Base-by-base conservation (phyloP, 2,329 filamentous ascomycete genomes). In the Thielaviopsis euricoi region DNA sequence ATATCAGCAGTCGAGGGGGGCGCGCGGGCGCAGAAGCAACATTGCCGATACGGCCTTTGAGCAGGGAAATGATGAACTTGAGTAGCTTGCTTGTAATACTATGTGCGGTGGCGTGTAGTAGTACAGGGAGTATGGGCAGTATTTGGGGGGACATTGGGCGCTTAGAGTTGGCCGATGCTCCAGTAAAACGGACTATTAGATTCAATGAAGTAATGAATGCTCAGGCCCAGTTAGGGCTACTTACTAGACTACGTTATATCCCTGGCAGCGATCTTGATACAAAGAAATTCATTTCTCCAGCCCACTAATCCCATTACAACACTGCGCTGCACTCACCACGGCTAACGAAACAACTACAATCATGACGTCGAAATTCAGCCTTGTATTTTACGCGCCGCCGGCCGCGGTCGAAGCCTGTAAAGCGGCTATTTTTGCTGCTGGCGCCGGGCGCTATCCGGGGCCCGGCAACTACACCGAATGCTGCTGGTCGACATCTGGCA, bases 381-480 rank as follows among this genome's bases (percentile, higher is more conserved):
- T 81, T 46, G 67, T 79, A 58, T 81, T 81, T 64, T 73, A 74
- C 67, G 74, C 73, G 0, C 78, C 78, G 0, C 64, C 68, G 0
- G 23, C 69, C 6, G 68, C 68, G 21, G 68, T 76, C n/a, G 69
- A 69, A n/a, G 69, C 70, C 13, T 77, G 76, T 66, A 82, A 82
- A 66, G 59, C 68, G 0, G 79, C 79, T 60, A 71, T 82, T 63
- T 81, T 82, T 65, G 70, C 70, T n/a, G 76, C 77, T 17, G 78
- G 79, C n/a, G 79, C 78, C 2, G 79, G 79, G 25, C 69, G 73
- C 12, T 78, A 76, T 58, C 74, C 76, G 0, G 70, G 70, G 0
- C 64, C 71, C 0, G 75, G 75, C n/a, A 73, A 73, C 63, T 81
- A 81, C 64, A 78, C 75, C 23, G 76, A 82, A 63, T 76, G 72